These are phyloP conservation scores for Cyclotella cryptica DNA, from an alignment of 108 stramenopile genomes.

Conservation along the genomic window DNA sequence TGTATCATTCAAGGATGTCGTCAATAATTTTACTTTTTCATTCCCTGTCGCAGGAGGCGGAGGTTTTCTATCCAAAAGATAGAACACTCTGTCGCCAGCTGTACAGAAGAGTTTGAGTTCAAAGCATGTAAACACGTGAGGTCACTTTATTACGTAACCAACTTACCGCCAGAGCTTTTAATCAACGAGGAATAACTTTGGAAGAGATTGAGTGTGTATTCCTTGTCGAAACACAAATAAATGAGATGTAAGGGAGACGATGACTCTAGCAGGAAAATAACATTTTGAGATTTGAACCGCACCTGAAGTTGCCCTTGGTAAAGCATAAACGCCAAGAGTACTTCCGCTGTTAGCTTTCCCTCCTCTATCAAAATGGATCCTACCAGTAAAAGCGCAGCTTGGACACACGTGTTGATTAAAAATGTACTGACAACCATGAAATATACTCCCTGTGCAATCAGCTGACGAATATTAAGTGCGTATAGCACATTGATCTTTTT, in stretches of 20 bases:
- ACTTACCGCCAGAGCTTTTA: constrained; percentile 76
- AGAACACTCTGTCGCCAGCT: constrained; percentile 95
- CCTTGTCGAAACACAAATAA: constrained; percentile 19
- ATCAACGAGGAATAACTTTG: constrained; percentile 90
- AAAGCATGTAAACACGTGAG: neutral
- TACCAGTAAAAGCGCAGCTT: constrained; percentile 74
- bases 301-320: constrained; percentile 90
- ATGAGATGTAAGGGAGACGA: neutral
- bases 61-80: constrained; percentile 75
- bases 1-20: neutral
- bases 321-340: constrained; percentile 96
- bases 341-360: constrained; percentile 64
- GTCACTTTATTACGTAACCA: neutral
- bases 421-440: constrained; percentile 92
- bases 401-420: constrained; percentile 90
- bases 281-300: neutral
- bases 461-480: constrained; percentile 81
- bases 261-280: neutral
- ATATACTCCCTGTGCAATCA: constrained; percentile 85
- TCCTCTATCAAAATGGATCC: constrained; percentile 74
- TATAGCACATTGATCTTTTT: constrained; percentile 77
- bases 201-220: constrained; percentile 90
- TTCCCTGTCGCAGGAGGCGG: constrained; percentile 79
- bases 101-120: neutral
- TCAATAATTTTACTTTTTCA: constrained; percentile 33